Percentiles rank a stretch among this genome's conserved stretches.
These are phyloP conservation scores for sorghum (Sorghum bicolor) DNA, from an alignment of 176 grass and related monocot species.

Conservation along the genomic window DNA sequence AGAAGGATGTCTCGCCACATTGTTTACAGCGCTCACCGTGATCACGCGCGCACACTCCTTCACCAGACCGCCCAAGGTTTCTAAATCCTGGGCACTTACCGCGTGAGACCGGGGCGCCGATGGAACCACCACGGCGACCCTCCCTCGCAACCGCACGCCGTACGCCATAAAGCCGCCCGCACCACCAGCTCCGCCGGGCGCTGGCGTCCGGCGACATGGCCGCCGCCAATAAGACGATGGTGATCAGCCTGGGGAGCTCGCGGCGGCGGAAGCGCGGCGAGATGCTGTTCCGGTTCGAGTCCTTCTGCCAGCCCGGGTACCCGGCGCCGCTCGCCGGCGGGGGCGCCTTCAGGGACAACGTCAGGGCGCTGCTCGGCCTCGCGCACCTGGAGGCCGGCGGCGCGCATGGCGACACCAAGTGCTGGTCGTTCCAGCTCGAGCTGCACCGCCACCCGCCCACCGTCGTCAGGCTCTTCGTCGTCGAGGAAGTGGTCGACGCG, in stretches of 20 bases:
- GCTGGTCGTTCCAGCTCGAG: conserved; percentile 83
- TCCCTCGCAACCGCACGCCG: not conserved
- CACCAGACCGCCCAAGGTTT: conserved; percentile 40
- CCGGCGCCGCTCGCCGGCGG: conserved; percentile 55
- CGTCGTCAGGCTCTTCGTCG: conserved; percentile 59
- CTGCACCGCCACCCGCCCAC: conserved; percentile 63
- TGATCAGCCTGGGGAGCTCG: conserved; percentile 52
- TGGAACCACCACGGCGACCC: conserved; percentile 3
- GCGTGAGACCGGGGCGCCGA: conserved; percentile 38
- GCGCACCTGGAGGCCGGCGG: conserved; percentile 59
- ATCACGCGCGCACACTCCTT: conserved; percentile 6
- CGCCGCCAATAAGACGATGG: conserved; percentile 40
- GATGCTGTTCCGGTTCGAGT: conserved; percentile 66
- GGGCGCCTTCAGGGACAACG: conserved; percentile 67
- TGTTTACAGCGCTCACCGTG: conserved; percentile 32
- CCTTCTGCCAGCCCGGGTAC: conserved; percentile 74
- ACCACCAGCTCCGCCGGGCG: not conserved
- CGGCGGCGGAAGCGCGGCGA: conserved; percentile 72
- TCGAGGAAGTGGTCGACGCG: conserved; percentile 74
- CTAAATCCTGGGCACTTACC: conserved; percentile 57
- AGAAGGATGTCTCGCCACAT: conserved; percentile 26
- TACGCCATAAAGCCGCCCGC: conserved; percentile 17
- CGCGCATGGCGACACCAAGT: conserved; percentile 55
- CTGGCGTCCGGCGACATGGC: conserved; percentile 29
- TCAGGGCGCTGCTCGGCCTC: conserved; percentile 54